phyloP scores from a whole-genome alignment of 2,329 filamentous ascomycete species.

The Stachybotrys chlorohalonatus region DNA sequence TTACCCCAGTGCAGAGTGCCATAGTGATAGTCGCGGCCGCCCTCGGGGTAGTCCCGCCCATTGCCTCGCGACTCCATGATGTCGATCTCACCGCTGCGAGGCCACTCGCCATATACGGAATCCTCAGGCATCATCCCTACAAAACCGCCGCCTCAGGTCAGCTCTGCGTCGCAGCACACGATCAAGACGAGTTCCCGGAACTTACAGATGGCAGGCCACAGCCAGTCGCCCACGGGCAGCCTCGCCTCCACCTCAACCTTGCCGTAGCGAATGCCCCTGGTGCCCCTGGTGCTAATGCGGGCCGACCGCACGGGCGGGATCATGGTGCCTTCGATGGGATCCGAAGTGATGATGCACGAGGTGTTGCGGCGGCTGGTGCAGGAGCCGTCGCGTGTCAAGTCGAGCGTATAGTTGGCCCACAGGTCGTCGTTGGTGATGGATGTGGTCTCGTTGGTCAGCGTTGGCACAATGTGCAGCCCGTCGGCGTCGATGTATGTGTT shows the following conservation, averaged over 20 bases:
- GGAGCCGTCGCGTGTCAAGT: slow-evolving; percentile 26
- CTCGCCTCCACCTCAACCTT: slow-evolving; percentile 44
- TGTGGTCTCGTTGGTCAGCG: slow-evolving; percentile 33
- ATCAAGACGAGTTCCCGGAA: background rate
- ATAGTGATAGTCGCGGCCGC: slow-evolving; percentile 32
- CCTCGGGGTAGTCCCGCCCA: slow-evolving; percentile 29
- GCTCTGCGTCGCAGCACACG: too few species aligned
- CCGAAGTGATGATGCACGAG: slow-evolving; percentile 29
- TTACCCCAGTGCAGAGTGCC: slow-evolving; percentile 39
- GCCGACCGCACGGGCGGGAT: slow-evolving; percentile 41
- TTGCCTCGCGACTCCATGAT: slow-evolving; percentile 42
- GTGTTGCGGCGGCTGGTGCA: slow-evolving; percentile 28
- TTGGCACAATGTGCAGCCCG: slow-evolving; percentile 47
- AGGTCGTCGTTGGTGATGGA: slow-evolving; percentile 27
- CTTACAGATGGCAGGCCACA: slow-evolving; percentile 39
- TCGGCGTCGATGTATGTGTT: slow-evolving; percentile 38
- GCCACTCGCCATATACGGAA: slow-evolving; percentile 39
- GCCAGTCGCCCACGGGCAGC: slow-evolving; percentile 43
- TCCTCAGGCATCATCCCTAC: slow-evolving; percentile 30
- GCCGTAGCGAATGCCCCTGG: slow-evolving; percentile 37
- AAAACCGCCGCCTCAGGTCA: background rate
- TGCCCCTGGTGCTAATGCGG: slow-evolving; percentile 36
- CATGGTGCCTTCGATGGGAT: slow-evolving; percentile 32
- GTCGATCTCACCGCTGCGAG: slow-evolving; percentile 43
- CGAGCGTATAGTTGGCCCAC: slow-evolving; percentile 30